Conservation (phyloP, 2,329 filamentous ascomycete genomes). For the Cercospora citrullina region DNA sequence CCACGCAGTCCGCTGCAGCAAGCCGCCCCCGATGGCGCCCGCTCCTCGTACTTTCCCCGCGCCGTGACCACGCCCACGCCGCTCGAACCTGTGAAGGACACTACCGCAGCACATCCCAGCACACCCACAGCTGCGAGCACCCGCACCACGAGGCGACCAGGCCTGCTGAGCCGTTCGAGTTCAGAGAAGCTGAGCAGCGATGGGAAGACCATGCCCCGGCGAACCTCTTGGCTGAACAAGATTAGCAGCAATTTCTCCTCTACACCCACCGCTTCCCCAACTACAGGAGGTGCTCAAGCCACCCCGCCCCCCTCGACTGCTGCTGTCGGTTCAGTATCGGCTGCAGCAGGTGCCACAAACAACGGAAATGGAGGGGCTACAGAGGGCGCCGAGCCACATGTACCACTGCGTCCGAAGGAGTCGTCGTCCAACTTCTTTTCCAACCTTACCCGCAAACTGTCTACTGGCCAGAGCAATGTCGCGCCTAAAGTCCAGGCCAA, state of each 20-base stretch:
- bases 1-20: conserved; percentile 14
- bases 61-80: conserved; percentile 28
- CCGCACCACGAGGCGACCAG: conserved; percentile 40
- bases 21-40: conserved; percentile 9
- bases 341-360: neutral
- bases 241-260: conserved; percentile 86
- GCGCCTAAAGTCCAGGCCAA: conserved; percentile 54
- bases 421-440: conserved; percentile 71
- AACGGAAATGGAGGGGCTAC: neutral
- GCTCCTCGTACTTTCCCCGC: conserved; percentile 24
- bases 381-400: conserved; percentile 59
- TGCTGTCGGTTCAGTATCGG: neutral
- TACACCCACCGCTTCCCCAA: conserved; percentile 18
- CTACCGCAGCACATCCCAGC: conserved; percentile 26
- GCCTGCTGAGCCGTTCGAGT: conserved; percentile 45
- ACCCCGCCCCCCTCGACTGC: neutral
- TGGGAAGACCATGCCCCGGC: conserved; percentile 46
- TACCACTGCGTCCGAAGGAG: conserved; percentile 69
- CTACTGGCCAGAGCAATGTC: conserved; percentile 56
- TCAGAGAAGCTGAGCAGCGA: conserved; percentile 39
- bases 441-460: conserved; percentile 78
- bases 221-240: conserved; percentile 88
- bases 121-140: conserved; percentile 22
- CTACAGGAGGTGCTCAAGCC: neutral
- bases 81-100: conserved; percentile 27